Evolutionary conservation across 2,329 filamentous ascomycete genomes (phyloP).

Genomic region (Aspergillus caelatus): DNA sequence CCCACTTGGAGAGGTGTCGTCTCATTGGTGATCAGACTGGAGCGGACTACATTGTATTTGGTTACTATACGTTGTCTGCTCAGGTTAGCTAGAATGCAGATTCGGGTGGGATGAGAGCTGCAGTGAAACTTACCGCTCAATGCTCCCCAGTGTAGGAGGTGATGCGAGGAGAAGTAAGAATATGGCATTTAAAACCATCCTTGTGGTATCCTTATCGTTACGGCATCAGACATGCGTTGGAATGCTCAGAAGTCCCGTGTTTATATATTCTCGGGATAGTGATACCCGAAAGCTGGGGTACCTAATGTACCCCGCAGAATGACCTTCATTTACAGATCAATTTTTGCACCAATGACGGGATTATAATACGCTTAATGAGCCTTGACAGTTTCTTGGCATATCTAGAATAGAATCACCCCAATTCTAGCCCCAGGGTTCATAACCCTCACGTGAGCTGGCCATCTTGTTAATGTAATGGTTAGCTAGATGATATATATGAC

Average conservation of each 20-base stretch:
- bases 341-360: neutral
- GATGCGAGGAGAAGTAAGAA: neutral
- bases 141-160: neutral
- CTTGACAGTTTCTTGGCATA: neutral
- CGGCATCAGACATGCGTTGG: neutral
- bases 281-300: neutral
- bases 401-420: too few species aligned
- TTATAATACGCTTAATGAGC: neutral
- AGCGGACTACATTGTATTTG: constrained; percentile 18
- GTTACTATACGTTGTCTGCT: constrained; percentile 12
- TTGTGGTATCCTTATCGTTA: neutral
- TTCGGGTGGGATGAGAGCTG: neutral
- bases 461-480: too few species aligned
- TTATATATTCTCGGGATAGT: neutral
- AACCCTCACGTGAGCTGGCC: too few species aligned
- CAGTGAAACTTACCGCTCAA: constrained; percentile 1
- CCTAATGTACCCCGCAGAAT: neutral
- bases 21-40: constrained; percentile 14
- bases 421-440: too few species aligned
- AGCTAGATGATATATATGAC: too few species aligned
- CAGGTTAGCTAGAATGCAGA: neutral
- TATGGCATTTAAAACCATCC: neutral
- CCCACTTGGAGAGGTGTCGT: constrained; percentile 20
- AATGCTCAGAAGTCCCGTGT: too few species aligned
- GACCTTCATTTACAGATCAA: neutral